Conservation (phyloP, 306 rosid genomes). For the Vigna reflexopilosa region DNA sequence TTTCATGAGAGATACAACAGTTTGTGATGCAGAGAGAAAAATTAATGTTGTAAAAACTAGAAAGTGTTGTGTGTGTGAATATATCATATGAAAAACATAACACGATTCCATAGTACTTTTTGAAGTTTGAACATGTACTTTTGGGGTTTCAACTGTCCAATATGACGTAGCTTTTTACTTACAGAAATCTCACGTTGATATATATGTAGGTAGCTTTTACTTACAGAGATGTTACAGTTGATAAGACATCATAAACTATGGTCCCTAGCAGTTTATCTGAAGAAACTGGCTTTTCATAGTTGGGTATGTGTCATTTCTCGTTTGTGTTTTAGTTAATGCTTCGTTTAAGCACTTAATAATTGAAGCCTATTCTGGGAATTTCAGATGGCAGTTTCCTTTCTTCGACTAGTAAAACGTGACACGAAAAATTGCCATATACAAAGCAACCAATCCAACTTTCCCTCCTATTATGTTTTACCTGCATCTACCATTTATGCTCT, state of each 20-base stretch:
- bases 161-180: background rate
- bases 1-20: background rate
- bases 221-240: background rate
- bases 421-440: slow-evolving; percentile 28
- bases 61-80: background rate
- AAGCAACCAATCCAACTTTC: slow-evolving; percentile 33
- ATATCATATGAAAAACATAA: background rate
- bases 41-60: background rate
- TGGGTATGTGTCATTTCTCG: slow-evolving; percentile 31
- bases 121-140: background rate
- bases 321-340: slow-evolving; percentile 36
- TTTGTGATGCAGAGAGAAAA: background rate
- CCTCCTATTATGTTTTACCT: background rate
- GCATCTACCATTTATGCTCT: slow-evolving; percentile 11
- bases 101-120: background rate
- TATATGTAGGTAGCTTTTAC: background rate
- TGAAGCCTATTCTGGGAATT: slow-evolving; percentile 49
- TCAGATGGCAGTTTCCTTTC: slow-evolving; percentile 36
- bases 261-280: slow-evolving; percentile 25
- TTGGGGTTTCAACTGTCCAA: slow-evolving; percentile 28
- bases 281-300: slow-evolving; percentile 42
- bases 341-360: slow-evolving; percentile 36
- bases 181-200: slow-evolving; percentile 34
- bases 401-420: slow-evolving; percentile 43
- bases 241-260: slow-evolving; percentile 43